A percentile compares a stretch with the other conserved stretches of the same genome.
Evolutionary conservation across 2,329 filamentous ascomycete genomes (phyloP).

Genomic region (Hymenoscyphus fraxineus): DNA sequence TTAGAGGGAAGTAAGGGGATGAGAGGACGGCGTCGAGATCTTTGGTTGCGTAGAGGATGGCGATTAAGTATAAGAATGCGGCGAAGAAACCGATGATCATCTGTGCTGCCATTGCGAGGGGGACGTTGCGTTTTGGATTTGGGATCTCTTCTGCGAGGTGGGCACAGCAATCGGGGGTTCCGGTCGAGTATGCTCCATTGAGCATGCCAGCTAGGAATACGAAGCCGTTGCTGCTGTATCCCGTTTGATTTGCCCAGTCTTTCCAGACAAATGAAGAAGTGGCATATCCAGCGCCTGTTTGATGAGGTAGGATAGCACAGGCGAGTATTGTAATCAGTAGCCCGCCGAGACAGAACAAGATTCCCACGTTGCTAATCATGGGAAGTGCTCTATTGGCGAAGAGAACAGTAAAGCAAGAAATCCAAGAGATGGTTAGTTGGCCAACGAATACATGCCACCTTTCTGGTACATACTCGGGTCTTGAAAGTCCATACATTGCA

Average conservation of each 20-base stretch:
- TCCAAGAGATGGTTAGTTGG: conserved; percentile 46
- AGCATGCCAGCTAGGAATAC: conserved; percentile 58
- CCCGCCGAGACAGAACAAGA: conserved; percentile 50
- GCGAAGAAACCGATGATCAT: conserved; percentile 49
- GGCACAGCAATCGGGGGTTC: conserved; percentile 60
- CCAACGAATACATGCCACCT: conserved; percentile 50
- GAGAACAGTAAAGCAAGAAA: conserved; percentile 44
- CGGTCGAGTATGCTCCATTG: conserved; percentile 67
- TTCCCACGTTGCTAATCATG: conserved; percentile 49
- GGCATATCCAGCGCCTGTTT: conserved; percentile 41
- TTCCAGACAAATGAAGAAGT: conserved; percentile 42
- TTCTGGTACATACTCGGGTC: conserved; percentile 42
- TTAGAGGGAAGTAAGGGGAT: conserved; percentile 56
- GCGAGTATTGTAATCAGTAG: conserved; percentile 45
- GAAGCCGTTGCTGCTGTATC: conserved; percentile 48
- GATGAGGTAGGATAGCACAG: conserved; percentile 50
- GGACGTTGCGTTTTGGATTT: conserved; percentile 47
- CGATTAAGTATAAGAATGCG: conserved; percentile 49
- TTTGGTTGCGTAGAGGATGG: conserved; percentile 55
- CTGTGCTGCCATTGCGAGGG: conserved; percentile 50
- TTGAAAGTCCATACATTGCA: conserved; percentile 47
- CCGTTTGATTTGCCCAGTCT: conserved; percentile 44
- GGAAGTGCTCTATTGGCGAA: conserved; percentile 53
- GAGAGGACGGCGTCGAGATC: conserved; percentile 51
- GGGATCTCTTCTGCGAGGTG: conserved; percentile 65